Conservation (phyloP, 2,329 filamentous ascomycete genomes). For the Torrubiella hemipterigena region DNA sequence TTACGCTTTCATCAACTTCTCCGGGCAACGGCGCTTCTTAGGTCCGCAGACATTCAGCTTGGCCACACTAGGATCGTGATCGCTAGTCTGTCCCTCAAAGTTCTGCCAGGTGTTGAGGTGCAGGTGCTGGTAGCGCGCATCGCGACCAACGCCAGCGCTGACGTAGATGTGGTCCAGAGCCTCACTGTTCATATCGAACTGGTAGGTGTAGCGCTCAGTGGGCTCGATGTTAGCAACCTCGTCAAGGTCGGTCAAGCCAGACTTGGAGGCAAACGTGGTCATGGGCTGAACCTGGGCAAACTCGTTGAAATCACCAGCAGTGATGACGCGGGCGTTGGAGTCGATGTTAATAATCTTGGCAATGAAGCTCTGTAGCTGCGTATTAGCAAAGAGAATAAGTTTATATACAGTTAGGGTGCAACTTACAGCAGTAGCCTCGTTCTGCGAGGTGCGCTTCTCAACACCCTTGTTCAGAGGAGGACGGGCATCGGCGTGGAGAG, state of each 20-base stretch:
- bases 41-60: constrained; percentile 49
- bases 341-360: constrained; percentile 44
- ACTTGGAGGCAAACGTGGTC: constrained; percentile 36
- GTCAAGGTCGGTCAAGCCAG: constrained; percentile 49
- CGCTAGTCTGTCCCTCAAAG: constrained; percentile 43
- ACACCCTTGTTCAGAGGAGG: constrained; percentile 56
- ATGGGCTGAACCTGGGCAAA: constrained; percentile 52
- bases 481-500: constrained; percentile 51
- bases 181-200: constrained; percentile 58
- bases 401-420: no score
- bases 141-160: constrained; percentile 35
- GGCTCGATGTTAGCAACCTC: constrained; percentile 38
- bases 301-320: constrained; percentile 62
- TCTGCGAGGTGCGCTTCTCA: constrained; percentile 42
- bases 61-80: constrained; percentile 60
- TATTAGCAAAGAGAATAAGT: no score
- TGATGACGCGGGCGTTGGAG: constrained; percentile 42
- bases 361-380: constrained; percentile 33
- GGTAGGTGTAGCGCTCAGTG: constrained; percentile 57
- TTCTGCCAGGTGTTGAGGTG: constrained; percentile 60
- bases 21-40: no score
- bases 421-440: constrained; percentile 43
- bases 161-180: constrained; percentile 61
- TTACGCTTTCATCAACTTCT: no score
- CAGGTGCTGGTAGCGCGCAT: constrained; percentile 48